Percentiles rank a stretch among this genome's conserved stretches.
phyloP scores from a whole-genome alignment of 1,284 basidiomycete species.

The Caloboletus firmus region DNA sequence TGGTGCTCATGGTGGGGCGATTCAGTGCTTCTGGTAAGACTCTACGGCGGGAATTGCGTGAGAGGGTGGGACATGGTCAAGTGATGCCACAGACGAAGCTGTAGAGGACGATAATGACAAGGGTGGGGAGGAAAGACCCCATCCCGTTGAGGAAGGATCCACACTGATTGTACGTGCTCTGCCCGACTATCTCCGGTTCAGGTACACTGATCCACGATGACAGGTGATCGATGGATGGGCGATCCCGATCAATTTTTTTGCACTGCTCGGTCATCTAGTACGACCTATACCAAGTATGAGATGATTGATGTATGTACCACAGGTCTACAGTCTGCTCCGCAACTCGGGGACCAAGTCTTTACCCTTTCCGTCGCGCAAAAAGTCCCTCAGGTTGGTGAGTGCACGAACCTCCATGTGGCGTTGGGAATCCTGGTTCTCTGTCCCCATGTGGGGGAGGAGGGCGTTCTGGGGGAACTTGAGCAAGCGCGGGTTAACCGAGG shows the following conservation, averaged over 20 bases:
- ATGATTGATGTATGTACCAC: neutral
- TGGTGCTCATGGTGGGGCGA: neutral
- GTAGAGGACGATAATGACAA: neutral
- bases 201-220: too few species aligned
- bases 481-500: constrained; percentile 77
- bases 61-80: constrained; percentile 37
- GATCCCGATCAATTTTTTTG: too few species aligned
- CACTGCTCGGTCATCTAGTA: too few species aligned
- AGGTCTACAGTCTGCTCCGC: constrained; percentile 34
- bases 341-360: constrained; percentile 67
- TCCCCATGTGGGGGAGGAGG: constrained; percentile 89
- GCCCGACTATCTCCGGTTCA: too few species aligned
- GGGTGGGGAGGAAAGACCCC: too few species aligned
- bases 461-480: constrained; percentile 80
- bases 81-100: constrained; percentile 14
- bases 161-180: too few species aligned
- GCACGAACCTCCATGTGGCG: constrained; percentile 81
- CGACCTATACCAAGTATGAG: neutral
- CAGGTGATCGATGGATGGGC: too few species aligned
- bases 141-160: too few species aligned
- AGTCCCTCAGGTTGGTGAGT: constrained; percentile 69
- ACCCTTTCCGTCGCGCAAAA: constrained; percentile 60
- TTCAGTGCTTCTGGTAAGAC: constrained; percentile 73
- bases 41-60: constrained; percentile 59
- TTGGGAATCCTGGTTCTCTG: constrained; percentile 80